phyloP scores from a whole-genome alignment of 2,329 filamentous ascomycete genomes.

The Chaetomium olivaceum region DNA sequence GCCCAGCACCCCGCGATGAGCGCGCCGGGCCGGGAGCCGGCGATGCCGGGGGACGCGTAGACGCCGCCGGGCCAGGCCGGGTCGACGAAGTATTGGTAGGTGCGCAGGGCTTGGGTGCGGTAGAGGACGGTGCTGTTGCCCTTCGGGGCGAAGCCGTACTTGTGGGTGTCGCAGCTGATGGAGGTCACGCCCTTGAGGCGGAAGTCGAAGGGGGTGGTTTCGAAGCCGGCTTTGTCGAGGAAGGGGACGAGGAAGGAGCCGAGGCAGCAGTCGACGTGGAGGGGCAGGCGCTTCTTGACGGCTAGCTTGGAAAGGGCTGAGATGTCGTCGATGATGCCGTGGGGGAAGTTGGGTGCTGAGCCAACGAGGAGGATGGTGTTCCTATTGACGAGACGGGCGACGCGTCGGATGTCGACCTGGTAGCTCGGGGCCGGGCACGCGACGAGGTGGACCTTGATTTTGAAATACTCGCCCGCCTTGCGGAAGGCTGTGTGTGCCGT shows the following conservation, averaged over 20 bases:
- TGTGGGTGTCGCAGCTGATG: slow-evolving; percentile 97
- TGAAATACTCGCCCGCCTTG: slow-evolving; percentile 94
- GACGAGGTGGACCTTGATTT: slow-evolving; percentile 90
- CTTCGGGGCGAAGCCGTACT: slow-evolving; percentile 98
- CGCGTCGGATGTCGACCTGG: slow-evolving; percentile 76
- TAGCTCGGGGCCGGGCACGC: slow-evolving; percentile 81
- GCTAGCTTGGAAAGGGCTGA: slow-evolving; percentile 80
- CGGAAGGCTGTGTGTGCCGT: slow-evolving; percentile 96
- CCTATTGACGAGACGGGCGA: slow-evolving; percentile 83
- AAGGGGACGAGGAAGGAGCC: slow-evolving; percentile 94
- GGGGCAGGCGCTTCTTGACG: slow-evolving; percentile 72
- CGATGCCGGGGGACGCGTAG: slow-evolving; percentile 89
- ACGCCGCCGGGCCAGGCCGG: slow-evolving; percentile 95
- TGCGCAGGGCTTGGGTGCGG: slow-evolving; percentile 73
- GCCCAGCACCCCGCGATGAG: slow-evolving; percentile 97
- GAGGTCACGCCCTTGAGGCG: slow-evolving; percentile 89
- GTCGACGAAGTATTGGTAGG: slow-evolving; percentile 94
- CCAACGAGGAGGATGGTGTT: slow-evolving; percentile 94
- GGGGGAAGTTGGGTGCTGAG: slow-evolving; percentile 95
- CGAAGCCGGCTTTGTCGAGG: slow-evolving; percentile 90
- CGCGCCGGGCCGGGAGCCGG: slow-evolving; percentile 87
- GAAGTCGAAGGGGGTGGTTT: slow-evolving; percentile 88
- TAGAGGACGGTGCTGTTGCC: slow-evolving; percentile 94
- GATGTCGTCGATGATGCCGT: slow-evolving; percentile 97
- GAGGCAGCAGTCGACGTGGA: slow-evolving; percentile 97